These are phyloP conservation scores for Extremus antarcticus DNA, from an alignment of 495 filamentous ascomycete species.

Conservation along the genomic window DNA sequence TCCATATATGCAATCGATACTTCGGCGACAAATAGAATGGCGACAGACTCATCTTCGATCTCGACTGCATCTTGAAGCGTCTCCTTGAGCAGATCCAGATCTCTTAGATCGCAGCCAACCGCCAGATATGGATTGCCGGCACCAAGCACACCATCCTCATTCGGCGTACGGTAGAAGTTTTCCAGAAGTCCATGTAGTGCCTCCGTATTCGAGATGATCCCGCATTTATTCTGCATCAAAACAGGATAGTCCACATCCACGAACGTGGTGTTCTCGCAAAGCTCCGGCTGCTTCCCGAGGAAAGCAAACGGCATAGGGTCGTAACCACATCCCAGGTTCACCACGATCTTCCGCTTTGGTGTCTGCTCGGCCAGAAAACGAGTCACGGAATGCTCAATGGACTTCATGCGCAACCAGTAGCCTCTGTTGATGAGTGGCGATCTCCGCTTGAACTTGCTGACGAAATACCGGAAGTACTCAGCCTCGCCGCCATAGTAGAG, in stretches of 20 bases:
- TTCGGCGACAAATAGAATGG: conserved; percentile 72
- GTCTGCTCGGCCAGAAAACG: conserved; percentile 53
- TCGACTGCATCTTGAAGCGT: conserved; percentile 46
- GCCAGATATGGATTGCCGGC: conserved; percentile 51
- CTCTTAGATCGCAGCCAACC: conserved; percentile 70
- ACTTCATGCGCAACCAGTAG: conserved; percentile 77
- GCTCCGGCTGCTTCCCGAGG: conserved; percentile 47
- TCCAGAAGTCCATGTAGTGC: conserved; percentile 44
- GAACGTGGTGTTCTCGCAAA: conserved; percentile 51
- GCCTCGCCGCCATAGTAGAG: conserved; percentile 62
- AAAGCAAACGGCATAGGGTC: conserved; percentile 87
- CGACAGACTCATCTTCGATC: conserved; percentile 35
- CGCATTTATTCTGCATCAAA: conserved; percentile 63
- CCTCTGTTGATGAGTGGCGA: conserved; percentile 79
- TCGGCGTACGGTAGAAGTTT: conserved; percentile 32
- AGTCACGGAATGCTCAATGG: conserved; percentile 60
- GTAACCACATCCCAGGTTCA: conserved; percentile 87
- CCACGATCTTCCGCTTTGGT: conserved; percentile 57
- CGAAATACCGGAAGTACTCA: conserved; percentile 78
- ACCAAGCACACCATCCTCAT: conserved; percentile 23
- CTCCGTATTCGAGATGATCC: conserved; percentile 48
- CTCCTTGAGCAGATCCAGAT: conserved; percentile 45
- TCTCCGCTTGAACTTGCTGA: conserved; percentile 67
- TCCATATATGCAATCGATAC: conserved; percentile 91
- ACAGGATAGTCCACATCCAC: conserved; percentile 82